These are phyloP conservation scores for Gliomastix tumulicola DNA, from an alignment of 2,329 filamentous ascomycete genomes.

Conservation along the genomic window DNA sequence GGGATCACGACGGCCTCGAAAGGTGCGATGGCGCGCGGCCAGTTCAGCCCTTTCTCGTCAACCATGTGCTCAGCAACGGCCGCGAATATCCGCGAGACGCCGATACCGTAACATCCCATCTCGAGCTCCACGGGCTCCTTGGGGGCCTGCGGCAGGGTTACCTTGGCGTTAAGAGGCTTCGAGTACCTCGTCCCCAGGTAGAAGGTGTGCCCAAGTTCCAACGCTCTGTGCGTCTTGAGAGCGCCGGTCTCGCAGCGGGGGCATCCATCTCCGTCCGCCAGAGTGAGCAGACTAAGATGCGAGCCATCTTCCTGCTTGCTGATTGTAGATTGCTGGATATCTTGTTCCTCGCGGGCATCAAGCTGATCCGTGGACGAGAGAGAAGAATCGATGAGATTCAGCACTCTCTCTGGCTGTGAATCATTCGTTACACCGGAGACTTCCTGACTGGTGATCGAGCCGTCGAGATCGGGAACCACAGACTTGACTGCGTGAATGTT, in stretches of 20 bases:
- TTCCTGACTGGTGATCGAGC: constrained; percentile 15
- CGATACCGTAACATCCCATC: constrained; percentile 97
- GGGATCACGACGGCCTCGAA: constrained; percentile 68
- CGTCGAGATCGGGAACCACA: constrained; percentile 61
- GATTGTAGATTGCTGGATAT: constrained; percentile 1
- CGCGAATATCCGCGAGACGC: constrained; percentile 82
- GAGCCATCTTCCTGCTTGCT: constrained; percentile 3
- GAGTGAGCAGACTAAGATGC: constrained; percentile 54
- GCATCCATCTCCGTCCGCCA: constrained; percentile 64
- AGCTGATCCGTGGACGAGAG: too few relatives aligned
- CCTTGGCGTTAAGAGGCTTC: constrained; percentile 58
- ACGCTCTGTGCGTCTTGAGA: constrained; percentile 62
- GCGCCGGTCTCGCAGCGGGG: constrained; percentile 58
- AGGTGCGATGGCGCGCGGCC: constrained; percentile 81
- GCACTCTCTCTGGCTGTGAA: constrained; percentile 7
- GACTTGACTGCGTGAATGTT: constrained; percentile 58
- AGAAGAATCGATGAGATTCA: constrained; percentile 29
- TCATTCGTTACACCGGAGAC: constrained; percentile 1
- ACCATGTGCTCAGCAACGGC: constrained; percentile 72
- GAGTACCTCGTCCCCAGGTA: constrained; percentile 88
- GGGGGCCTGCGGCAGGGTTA: constrained; percentile 31
- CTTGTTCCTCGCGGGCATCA: too few relatives aligned
- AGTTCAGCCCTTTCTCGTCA: constrained; percentile 71
- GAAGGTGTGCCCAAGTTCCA: constrained; percentile 94
- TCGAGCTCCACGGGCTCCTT: constrained; percentile 51